Base-by-base conservation (phyloP, 768 basidiomycete species). In the Tricholoma sp. region DNA sequence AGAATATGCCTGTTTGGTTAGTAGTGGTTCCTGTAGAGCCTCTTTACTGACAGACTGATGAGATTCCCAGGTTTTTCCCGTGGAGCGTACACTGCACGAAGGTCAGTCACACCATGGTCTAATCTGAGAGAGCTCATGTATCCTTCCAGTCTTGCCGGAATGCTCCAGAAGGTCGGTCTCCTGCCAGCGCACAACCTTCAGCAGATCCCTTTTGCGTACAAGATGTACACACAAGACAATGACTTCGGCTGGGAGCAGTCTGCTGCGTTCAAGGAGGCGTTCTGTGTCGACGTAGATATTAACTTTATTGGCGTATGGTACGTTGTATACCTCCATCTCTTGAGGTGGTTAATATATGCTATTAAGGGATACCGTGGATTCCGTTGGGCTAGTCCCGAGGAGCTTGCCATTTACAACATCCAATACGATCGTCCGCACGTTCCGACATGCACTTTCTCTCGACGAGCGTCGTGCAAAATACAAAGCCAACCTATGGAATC, bases 371-470 rank as follows among this genome's bases (percentile, higher is more conserved):
- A 86, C 85, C 0, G 85, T 88, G 4, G 79, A 80, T 16, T 85
- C 85, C 0, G 83, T 86, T 16, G 84, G 84, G 8, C 52, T 82
- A 37, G 69, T 83, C 50, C 76, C 77, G 1, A 75, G 74, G 22
- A 71, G 79, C 3, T 74, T 85, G 4, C 85, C 85, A 0, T 85
- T 86, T 64, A 81, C 81, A 1, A 77, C 75, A 0, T 79, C 80
- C 2, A 83, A 84, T 50, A 77, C 74, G 8, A 79, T 80, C 59
- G 79, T 85, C 47, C 74, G 74, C 2, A 76, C 79, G 11, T 84
- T 87, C 68, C 77, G 86, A n/a, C 86, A 89, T 49, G 85, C 84
- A 0, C 66, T 88, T 16, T 69, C 85, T 3, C 76, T 89, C 18
- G 84, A 87, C 50, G 85, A 86, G 54, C 78, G 74, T 6, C 77